Evolutionary conservation across 2,329 filamentous ascomycete species (phyloP).

Genomic region (Paradendryphiella salina): DNA sequence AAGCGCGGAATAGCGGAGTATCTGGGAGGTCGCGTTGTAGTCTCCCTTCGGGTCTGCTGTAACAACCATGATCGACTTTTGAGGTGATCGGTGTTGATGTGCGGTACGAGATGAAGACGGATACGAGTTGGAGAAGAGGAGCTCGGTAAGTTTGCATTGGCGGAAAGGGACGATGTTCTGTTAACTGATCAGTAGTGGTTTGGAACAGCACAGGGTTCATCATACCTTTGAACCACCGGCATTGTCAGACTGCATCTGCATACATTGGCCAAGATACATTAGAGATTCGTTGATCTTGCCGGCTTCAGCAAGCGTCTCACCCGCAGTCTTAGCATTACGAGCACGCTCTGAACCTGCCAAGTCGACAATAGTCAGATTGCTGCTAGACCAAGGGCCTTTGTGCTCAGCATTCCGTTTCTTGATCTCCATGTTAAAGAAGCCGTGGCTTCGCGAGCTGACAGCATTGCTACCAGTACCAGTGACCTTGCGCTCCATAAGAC

Average conservation of each 20-base stretch:
- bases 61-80: constrained; percentile 93
- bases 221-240: constrained; percentile 72
- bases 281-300: constrained; percentile 98
- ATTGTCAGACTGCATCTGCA: constrained; percentile 89
- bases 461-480: constrained; percentile 93
- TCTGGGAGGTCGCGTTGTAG: constrained; percentile 95
- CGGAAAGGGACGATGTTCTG: constrained; percentile 71
- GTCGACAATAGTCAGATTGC: constrained; percentile 84
- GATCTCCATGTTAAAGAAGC: constrained; percentile 93
- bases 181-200: constrained; percentile 18
- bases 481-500: constrained; percentile 81
- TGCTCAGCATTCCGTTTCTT: constrained; percentile 72
- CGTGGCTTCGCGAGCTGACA: constrained; percentile 87
- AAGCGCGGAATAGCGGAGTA: constrained; percentile 89
- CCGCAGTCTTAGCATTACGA: constrained; percentile 89
- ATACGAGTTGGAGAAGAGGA: constrained; percentile 57
- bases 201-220: not conserved
- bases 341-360: constrained; percentile 93
- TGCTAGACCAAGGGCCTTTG: constrained; percentile 70
- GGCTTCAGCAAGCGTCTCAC: constrained; percentile 88
- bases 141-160: constrained; percentile 58
- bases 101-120: constrained; percentile 52
- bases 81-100: constrained; percentile 58
- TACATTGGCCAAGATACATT: constrained; percentile 96
- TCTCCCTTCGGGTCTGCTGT: constrained; percentile 91